Evolutionary conservation across 2,329 filamentous ascomycete species (phyloP).

Genomic region (Chalara sp.): DNA sequence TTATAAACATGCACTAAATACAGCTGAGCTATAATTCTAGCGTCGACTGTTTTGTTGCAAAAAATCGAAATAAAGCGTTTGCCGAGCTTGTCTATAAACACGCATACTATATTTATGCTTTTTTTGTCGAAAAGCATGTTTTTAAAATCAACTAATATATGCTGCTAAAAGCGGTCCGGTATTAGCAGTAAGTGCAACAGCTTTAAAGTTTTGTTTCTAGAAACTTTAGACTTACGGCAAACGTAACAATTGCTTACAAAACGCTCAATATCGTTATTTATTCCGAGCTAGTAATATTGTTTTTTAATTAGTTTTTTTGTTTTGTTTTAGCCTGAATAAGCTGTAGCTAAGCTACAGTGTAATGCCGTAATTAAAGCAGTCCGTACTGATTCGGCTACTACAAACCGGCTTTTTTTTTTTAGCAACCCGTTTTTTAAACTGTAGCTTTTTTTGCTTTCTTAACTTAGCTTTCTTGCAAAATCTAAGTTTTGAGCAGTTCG

Average conservation of each 20-base stretch:
- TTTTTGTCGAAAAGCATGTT: neutral
- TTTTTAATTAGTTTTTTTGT: neutral
- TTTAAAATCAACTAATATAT: no score
- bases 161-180: no score
- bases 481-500: neutral
- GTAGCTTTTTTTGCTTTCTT: neutral
- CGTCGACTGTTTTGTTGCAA: neutral
- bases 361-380: neutral
- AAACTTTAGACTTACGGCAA: neutral
- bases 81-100: neutral
- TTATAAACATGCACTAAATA: neutral
- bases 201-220: neutral
- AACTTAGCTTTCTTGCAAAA: neutral
- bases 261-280: neutral
- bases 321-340: neutral
- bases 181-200: no score
- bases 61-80: neutral
- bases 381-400: neutral
- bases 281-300: neutral
- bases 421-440: neutral
- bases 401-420: neutral
- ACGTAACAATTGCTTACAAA: neutral
- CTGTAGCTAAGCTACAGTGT: neutral
- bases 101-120: neutral
- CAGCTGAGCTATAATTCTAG: neutral